Conservation (phyloP, 495 filamentous ascomycete species). For the Xylaria sp. region DNA sequence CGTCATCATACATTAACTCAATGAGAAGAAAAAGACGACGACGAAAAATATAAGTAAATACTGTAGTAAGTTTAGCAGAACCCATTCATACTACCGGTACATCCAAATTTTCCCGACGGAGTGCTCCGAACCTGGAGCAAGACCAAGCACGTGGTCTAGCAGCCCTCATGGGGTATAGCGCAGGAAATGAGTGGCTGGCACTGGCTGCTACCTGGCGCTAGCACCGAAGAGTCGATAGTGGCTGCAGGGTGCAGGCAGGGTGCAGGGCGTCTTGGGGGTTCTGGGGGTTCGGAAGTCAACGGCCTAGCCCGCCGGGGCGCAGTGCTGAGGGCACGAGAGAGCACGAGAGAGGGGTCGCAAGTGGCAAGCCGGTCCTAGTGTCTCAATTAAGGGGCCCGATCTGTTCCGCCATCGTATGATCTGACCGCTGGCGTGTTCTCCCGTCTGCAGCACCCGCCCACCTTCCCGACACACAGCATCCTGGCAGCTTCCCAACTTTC, state of each 20-base stretch:
- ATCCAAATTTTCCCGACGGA: conserved; percentile 1
- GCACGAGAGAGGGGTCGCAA: background rate
- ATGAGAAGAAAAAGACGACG: too few relatives aligned
- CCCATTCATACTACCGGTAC: too few relatives aligned
- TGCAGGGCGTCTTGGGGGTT: background rate
- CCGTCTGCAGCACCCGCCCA: conserved; percentile 3
- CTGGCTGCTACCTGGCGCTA: conserved; percentile 1
- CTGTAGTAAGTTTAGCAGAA: too few relatives aligned
- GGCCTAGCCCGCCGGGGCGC: conserved; percentile 12
- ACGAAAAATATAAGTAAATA: too few relatives aligned
- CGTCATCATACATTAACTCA: too few relatives aligned
- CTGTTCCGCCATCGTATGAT: conserved; percentile 35
- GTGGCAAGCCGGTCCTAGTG: conserved; percentile 23
- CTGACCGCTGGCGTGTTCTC: conserved; percentile 28
- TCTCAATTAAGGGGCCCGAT: conserved; percentile 34
- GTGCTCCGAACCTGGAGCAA: conserved; percentile 12
- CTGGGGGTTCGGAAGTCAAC: background rate
- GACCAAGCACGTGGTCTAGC: conserved; percentile 17
- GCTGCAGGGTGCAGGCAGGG: conserved; percentile 5
- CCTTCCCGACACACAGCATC: conserved; percentile 17
- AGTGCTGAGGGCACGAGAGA: background rate
- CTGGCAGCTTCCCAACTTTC: background rate
- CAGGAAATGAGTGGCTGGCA: background rate
- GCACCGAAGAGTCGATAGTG: conserved; percentile 9
- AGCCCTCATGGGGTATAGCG: background rate